These are phyloP conservation scores for Pythium dissotocum DNA, from an alignment of 352 stramenopile species.

Conservation along the genomic window DNA sequence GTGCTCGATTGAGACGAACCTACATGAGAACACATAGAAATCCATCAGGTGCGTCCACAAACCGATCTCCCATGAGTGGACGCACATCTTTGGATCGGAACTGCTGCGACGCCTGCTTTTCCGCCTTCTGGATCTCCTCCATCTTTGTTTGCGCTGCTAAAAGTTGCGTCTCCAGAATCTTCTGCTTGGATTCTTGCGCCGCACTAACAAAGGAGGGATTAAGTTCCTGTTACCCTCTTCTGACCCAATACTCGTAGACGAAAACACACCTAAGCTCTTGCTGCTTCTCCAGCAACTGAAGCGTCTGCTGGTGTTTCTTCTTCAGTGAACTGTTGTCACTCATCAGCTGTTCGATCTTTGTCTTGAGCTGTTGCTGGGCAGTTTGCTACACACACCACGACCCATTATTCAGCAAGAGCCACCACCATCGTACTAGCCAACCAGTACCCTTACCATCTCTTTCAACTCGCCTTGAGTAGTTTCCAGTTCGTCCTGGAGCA, in stretches of 20 bases:
- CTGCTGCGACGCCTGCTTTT: constrained; percentile 68
- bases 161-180: constrained; percentile 70
- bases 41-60: background rate
- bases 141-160: constrained; percentile 43
- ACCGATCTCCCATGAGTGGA: background rate
- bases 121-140: constrained; percentile 53
- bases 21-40: constrained; percentile 13
- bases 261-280: constrained; percentile 54
- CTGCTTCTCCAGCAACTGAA: constrained; percentile 77
- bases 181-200: constrained; percentile 70
- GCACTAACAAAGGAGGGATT: constrained; percentile 28
- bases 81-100: constrained; percentile 75
- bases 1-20: constrained; percentile 71
- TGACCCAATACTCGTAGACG: background rate
- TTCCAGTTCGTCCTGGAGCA: constrained; percentile 74
- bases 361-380: constrained; percentile 34
- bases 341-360: constrained; percentile 49
- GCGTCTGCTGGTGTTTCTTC: constrained; percentile 68
- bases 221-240: background rate
- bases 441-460: constrained; percentile 40
- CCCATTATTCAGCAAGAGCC: background rate
- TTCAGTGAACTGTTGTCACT: constrained; percentile 41
- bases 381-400: constrained; percentile 34
- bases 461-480: constrained; percentile 36
- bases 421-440: background rate